Evolutionary conservation across 1,139 yeast species (phyloP), one percentile per base, ranked within the genome.

Genomic region (Taphrina sp.): DNA sequence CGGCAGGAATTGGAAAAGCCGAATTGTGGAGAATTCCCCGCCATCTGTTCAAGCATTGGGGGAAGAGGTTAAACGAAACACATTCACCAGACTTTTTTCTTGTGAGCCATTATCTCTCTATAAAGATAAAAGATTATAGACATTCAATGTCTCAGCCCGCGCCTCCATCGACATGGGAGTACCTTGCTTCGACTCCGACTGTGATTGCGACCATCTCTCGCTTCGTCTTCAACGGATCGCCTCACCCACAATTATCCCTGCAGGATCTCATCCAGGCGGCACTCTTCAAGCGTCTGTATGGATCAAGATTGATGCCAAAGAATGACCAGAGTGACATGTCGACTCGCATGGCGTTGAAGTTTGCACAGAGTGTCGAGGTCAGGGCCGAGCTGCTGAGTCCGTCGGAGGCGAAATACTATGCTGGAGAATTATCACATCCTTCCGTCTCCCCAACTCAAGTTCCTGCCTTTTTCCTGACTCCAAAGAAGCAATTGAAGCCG

Each of bases 161-260:
- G 5, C 14, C 45, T 28, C 45, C 35, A 2, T 28, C 45, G n/a
- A 17, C 45, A 4, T 8, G 12, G 2, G 8, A 23, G 17, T 41
- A 41, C 45, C 45, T 41, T 10, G 14, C 19, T 5, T 19, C 45
- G 35, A 26, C 35, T 12, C 45, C 45, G 8, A 41, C 35, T n/a
- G 35, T 41, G 10, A 12, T 28, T 14, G 45, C 45, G 16, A 28
- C 35, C 23, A 41, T 41, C n/a, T n/a, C n/a, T n/a, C n/a, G n/a
- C n/a, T n/a, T n/a, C n/a, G n/a, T n/a, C n/a, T 23, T 17, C 14
- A 36, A 43, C 47, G 47, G 47, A 12, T 23, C 35, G 29, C 47
- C 47, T 17, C 47, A 43, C 19, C 47, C 47, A 5, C 28, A 29
- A 5, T 31, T 17, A 2, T 17, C 38, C 19, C 28, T 43, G 12